Evolutionary conservation across 2,329 filamentous ascomycete species (phyloP).

Genomic region (Sphaerostilbella broomeana): DNA sequence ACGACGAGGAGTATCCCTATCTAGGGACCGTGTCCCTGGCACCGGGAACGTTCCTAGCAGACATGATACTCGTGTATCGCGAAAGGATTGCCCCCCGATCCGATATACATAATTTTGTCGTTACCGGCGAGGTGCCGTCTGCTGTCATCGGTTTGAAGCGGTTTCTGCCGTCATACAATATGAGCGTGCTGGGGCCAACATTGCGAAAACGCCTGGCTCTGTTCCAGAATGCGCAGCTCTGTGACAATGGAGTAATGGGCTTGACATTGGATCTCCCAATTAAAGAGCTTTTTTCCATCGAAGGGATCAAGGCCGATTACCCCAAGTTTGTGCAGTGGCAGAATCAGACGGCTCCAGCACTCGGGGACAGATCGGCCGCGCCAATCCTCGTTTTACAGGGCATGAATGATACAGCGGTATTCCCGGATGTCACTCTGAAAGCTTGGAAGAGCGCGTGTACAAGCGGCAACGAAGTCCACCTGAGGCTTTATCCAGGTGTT

Average conservation of each 20-base stretch:
- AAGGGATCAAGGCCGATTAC: background rate
- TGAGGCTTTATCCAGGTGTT: constrained; percentile 13
- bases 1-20: constrained; percentile 9
- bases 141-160: constrained; percentile 8
- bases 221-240: constrained; percentile 8
- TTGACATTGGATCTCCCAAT: constrained; percentile 3
- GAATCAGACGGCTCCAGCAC: constrained; percentile 6
- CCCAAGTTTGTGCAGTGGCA: constrained; percentile 6
- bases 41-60: constrained; percentile 11
- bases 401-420: constrained; percentile 10
- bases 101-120: background rate
- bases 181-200: constrained; percentile 1
- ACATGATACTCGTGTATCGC: constrained; percentile 8
- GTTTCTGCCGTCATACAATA: constrained; percentile 1
- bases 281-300: background rate
- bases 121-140: constrained; percentile 8
- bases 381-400: constrained; percentile 14
- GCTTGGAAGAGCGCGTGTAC: constrained; percentile 7
- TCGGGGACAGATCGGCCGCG: constrained; percentile 2
- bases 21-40: constrained; percentile 16
- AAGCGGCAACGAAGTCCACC: constrained; percentile 7
- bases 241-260: background rate
- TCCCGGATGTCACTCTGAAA: constrained; percentile 1
- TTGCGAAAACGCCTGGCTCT: constrained; percentile 8
- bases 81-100: background rate